These are phyloP conservation scores for Jacaranda copaia DNA, from an alignment of 257 asterid genomes.

Conservation along the genomic window DNA sequence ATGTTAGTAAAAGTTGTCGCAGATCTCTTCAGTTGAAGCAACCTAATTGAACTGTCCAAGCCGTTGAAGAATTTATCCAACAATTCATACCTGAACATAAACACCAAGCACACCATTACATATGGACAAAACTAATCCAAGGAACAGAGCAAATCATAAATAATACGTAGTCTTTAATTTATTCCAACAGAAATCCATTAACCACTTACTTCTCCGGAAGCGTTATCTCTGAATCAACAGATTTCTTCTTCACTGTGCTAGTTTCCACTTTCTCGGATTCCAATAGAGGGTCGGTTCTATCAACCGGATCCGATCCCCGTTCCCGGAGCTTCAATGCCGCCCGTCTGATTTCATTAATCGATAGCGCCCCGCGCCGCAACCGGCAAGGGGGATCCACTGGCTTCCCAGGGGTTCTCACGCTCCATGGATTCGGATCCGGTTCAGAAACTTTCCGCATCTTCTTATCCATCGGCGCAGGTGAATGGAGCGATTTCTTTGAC, in stretches of 20 bases:
- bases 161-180: not conserved
- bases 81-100: slow-evolving; percentile 68
- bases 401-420: slow-evolving; percentile 77
- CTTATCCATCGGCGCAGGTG: slow-evolving; percentile 49
- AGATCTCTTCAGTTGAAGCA: slow-evolving; percentile 66
- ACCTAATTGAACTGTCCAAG: slow-evolving; percentile 74
- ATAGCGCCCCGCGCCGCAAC: slow-evolving; percentile 55
- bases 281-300: slow-evolving; percentile 35
- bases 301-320: slow-evolving; percentile 36
- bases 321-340: slow-evolving; percentile 68
- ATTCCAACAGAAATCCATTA: not conserved
- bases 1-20: slow-evolving; percentile 64
- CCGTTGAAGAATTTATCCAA: slow-evolving; percentile 74
- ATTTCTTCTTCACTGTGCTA: slow-evolving; percentile 46
- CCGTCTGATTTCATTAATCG: slow-evolving; percentile 62
- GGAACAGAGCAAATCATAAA: not conserved
- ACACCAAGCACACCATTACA: slow-evolving; percentile 30
- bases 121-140: not conserved
- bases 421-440: slow-evolving; percentile 47
- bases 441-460: slow-evolving; percentile 27
- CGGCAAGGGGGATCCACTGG: slow-evolving; percentile 61
- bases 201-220: slow-evolving; percentile 78
- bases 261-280: slow-evolving; percentile 31
- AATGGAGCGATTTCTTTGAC: slow-evolving; percentile 53
- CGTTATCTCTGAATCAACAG: slow-evolving; percentile 33